Evolutionary conservation across 2,329 filamentous ascomycete genomes (phyloP).

Genomic region (Aureobasidium zeae): DNA sequence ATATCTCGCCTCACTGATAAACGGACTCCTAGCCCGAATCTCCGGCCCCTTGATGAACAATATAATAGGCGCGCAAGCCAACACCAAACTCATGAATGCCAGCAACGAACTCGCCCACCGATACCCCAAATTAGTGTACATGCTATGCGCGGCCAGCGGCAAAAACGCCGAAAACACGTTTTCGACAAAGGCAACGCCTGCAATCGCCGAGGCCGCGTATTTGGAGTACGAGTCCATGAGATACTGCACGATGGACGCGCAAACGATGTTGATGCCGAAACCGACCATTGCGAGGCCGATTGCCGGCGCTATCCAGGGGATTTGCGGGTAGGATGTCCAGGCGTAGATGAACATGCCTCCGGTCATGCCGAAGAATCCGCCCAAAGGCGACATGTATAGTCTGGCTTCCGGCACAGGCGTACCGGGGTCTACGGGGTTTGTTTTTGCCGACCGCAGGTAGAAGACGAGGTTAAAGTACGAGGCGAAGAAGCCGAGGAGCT

Average conservation of each 20-base stretch:
- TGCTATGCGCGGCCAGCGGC: conserved; percentile 38
- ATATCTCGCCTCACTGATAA: conserved; percentile 23
- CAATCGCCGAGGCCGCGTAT: conserved; percentile 42
- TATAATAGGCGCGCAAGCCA: conserved; percentile 39
- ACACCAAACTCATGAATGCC: conserved; percentile 35
- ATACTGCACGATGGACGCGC: conserved; percentile 40
- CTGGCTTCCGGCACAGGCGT: conserved; percentile 37
- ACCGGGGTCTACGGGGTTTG: conserved; percentile 30
- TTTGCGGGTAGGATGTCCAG: conserved; percentile 37
- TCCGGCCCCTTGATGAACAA: conserved; percentile 30
- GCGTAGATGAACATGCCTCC: conserved; percentile 45
- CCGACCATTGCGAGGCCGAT: conserved; percentile 41
- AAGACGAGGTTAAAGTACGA: conserved; percentile 32
- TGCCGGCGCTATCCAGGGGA: conserved; percentile 41
- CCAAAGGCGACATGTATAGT: conserved; percentile 36
- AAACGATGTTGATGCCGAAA: conserved; percentile 40
- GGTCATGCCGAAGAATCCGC: conserved; percentile 37
- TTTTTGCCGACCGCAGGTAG: conserved; percentile 26
- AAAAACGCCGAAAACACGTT: conserved; percentile 42
- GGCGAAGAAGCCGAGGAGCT: conserved; percentile 31
- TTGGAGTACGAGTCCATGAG: conserved; percentile 42
- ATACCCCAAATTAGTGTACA: conserved; percentile 42
- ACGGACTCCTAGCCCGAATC: conserved; percentile 27
- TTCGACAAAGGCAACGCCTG: conserved; percentile 41
- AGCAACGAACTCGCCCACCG: conserved; percentile 42